Evolutionary conservation across 73 alveolate species (phyloP).

Genomic region (Uronychia binucleata): DNA sequence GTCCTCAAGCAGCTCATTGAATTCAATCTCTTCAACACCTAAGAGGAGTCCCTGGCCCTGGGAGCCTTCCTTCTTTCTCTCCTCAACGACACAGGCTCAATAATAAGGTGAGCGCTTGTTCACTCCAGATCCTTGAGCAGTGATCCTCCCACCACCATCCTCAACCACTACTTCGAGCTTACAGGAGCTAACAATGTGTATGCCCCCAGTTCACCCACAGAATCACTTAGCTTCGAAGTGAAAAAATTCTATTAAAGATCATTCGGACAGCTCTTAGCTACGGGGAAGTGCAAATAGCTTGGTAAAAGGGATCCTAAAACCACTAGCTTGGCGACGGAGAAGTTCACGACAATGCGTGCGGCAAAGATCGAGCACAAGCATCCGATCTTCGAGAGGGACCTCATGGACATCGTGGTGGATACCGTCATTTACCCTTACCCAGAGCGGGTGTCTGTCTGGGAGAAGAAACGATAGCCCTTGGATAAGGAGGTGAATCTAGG

Average conservation of each 20-base stretch:
- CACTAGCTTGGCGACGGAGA: constrained; percentile 15
- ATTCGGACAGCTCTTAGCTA: constrained; percentile 7
- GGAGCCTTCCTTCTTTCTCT: background rate
- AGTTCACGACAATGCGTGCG: background rate
- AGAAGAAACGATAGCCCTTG: background rate
- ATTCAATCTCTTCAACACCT: background rate
- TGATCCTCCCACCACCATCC: no score
- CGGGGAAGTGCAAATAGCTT: constrained; percentile 30
- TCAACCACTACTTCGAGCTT: background rate
- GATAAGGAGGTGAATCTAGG: background rate
- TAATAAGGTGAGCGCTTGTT: no score
- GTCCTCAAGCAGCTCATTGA: constrained; percentile 4
- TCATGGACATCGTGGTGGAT: background rate
- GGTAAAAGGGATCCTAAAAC: no score
- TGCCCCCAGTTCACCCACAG: background rate
- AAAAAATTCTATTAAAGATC: background rate
- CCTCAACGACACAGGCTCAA: no score
- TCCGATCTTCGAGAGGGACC: background rate
- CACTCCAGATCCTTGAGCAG: no score
- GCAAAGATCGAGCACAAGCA: background rate
- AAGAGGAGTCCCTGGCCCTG: constrained; percentile 7
- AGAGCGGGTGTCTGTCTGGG: background rate
- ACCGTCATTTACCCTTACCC: background rate
- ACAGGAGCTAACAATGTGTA: background rate
- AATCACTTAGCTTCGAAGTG: background rate